phyloP scores from a whole-genome alignment of 148 eudicot genomes.

The Dianthus caryophyllus region DNA sequence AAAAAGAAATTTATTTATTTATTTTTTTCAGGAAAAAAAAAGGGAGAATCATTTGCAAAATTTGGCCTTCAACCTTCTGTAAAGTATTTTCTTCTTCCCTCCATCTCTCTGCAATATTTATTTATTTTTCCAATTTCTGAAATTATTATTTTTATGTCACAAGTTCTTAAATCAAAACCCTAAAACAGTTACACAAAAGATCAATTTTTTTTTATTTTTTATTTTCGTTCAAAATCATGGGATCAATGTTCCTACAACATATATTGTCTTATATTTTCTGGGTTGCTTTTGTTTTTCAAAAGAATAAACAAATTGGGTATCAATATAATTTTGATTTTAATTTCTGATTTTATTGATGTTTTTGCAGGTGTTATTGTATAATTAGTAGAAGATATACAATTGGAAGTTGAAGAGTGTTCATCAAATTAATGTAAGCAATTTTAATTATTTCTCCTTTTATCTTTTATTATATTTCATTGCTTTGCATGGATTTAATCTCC shows the following conservation, averaged over 20 bases:
- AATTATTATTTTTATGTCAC: not conserved
- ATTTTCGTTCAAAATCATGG: constrained; percentile 4
- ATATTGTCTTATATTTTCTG: not conserved
- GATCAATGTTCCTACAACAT: not conserved
- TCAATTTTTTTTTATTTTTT: not conserved
- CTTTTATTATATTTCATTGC: not conserved
- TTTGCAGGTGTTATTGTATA: constrained; percentile 17
- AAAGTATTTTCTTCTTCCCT: constrained; percentile 14
- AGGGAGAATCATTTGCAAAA: constrained; percentile 15
- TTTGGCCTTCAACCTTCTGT: constrained; percentile 20
- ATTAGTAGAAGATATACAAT: constrained; percentile 11
- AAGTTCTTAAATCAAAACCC: constrained; percentile 16
- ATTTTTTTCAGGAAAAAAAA: not conserved
- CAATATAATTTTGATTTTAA: not conserved
- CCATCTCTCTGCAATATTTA: not conserved
- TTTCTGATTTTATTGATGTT: not conserved
- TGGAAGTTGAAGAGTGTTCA: constrained; percentile 12
- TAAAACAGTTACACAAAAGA: constrained; percentile 2
- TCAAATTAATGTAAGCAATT: constrained; percentile 17
- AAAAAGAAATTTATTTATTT: not conserved
- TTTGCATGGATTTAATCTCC: constrained; percentile 28
- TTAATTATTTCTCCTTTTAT: not conserved
- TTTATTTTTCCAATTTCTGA: not conserved
- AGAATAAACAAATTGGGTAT: not conserved
- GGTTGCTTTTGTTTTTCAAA: not conserved